Evolutionary conservation across 176 grass and related monocot species (phyloP), one percentile per base, ranked within the genome.

Genomic region (Secale cereale): DNA sequence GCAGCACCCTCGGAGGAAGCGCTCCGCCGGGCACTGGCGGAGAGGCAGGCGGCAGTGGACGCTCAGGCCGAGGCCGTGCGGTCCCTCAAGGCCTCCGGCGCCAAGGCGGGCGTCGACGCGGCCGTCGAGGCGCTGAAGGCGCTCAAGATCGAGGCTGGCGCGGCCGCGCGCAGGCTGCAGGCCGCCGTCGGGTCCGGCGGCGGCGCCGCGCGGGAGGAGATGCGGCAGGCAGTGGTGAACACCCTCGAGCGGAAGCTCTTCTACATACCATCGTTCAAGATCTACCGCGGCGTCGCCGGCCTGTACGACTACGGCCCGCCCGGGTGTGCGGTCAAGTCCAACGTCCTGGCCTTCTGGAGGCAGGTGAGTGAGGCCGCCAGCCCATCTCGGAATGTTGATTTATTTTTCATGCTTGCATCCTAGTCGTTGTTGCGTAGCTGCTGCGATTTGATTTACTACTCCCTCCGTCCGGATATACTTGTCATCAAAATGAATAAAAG

Each of bases 241-340:
- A 96, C 94, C 10, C 89, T 93, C 9, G 89, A 96, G 81, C 45
- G 94, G 66, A 91, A 92, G 78, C 89, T 93, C 5, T 96, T 96
- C 73, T 93, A 93, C 81, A 96, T 96, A 39, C 94, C 94, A 0
- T 93, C 94, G 0, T 96, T 88, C 78, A 96, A 93, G 94, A 91
- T 93, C 86, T 96, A 96, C 82, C 91, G 94, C 67, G 94, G 94
- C 20, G 91, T 96, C n/a, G 94, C 94, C 1, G 94, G 94, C 14
- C 86, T 96, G 4, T 96, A 96, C 41, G 94, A 96, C 43, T 96
- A 96, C 37, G 94, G 94, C 2, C 94, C 94, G 27, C 91, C 94
- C 0, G 94, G 94, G 1, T 96, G 94, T 76, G 91, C 89, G 70
- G 91, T 93, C 54, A 96, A 93, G 67, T 83, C 94, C 54, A 96